These are phyloP conservation scores for Xylaria grammica DNA, from an alignment of 495 filamentous ascomycete genomes.

Conservation along the genomic window DNA sequence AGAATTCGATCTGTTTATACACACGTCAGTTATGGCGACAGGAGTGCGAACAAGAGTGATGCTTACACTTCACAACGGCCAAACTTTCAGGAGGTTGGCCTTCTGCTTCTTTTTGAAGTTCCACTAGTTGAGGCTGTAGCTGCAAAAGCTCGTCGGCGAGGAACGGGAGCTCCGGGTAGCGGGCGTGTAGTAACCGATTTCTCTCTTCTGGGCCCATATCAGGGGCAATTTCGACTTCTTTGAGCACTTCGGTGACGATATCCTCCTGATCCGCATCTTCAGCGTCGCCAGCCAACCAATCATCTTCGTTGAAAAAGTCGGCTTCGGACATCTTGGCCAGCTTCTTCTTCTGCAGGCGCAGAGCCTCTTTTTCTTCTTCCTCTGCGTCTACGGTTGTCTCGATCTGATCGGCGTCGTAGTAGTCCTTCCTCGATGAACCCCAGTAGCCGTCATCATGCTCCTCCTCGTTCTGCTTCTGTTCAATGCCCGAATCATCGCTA, in stretches of 20 bases:
- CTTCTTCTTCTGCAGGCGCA: constrained; percentile 86
- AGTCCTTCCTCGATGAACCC: constrained; percentile 86
- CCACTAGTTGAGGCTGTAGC: constrained; percentile 69
- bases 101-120: constrained; percentile 54
- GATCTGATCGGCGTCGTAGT: constrained; percentile 89
- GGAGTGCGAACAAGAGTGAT: neutral
- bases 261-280: constrained; percentile 54
- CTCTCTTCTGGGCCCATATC: constrained; percentile 79
- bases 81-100: constrained; percentile 60
- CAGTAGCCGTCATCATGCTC: constrained; percentile 80
- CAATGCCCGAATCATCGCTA: constrained; percentile 48
- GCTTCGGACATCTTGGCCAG: constrained; percentile 81
- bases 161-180: constrained; percentile 91
- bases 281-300: constrained; percentile 66
- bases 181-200: constrained; percentile 71
- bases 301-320: constrained; percentile 90
- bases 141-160: constrained; percentile 79
- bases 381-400: constrained; percentile 91
- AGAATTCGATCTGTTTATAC: constrained; percentile 61
- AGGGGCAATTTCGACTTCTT: constrained; percentile 78
- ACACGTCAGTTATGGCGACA: constrained; percentile 12
- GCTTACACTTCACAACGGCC: constrained; percentile 64
- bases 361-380: constrained; percentile 90
- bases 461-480: constrained; percentile 60
- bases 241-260: constrained; percentile 80